phyloP scores from a whole-genome alignment of 2,329 filamentous ascomycete genomes.

The Phialophora tarda region DNA sequence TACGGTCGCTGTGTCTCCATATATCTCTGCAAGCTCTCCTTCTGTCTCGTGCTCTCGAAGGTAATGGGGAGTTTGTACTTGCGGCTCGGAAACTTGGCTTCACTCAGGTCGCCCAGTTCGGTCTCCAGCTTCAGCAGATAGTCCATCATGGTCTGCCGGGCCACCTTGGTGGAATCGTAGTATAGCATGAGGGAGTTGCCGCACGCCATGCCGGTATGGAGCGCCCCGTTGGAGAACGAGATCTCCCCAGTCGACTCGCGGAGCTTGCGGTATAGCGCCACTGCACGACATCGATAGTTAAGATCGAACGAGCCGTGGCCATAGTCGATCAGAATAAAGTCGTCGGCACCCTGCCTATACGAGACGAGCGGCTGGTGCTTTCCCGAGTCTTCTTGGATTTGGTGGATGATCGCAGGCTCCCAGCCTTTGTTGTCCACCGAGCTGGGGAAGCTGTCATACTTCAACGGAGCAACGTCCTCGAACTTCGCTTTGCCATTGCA shows the following conservation, averaged over 20 bases:
- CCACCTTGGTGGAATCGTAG: conserved; percentile 52
- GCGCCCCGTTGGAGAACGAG: conserved; percentile 46
- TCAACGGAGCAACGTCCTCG: conserved; percentile 44
- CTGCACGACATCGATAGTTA: conserved; percentile 62
- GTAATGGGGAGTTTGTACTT: conserved; percentile 54
- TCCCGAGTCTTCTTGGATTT: conserved; percentile 43
- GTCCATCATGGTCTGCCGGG: conserved; percentile 47
- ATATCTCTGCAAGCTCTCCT: conserved; percentile 64
- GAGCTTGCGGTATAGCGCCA: conserved; percentile 59
- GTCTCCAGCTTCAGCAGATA: conserved; percentile 48
- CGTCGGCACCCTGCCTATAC: conserved; percentile 55
- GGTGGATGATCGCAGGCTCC: conserved; percentile 45
- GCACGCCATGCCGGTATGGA: conserved; percentile 60
- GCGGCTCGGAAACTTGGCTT: conserved; percentile 51
- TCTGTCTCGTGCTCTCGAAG: conserved; percentile 46
- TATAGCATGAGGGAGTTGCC: conserved; percentile 53
- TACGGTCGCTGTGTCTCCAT: conserved; percentile 65
- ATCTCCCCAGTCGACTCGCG: conserved; percentile 44
- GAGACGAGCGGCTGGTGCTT: conserved; percentile 48
- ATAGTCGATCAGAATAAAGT: conserved; percentile 64
- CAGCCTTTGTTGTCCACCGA: conserved; percentile 37
- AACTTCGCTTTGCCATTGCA: conserved; percentile 46
- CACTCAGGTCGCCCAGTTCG: conserved; percentile 48
- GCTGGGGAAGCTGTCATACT: conserved; percentile 37
- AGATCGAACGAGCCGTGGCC: conserved; percentile 62